phyloP scores from a whole-genome alignment of 2,329 filamentous ascomycete species.

The Penicillium sp. region DNA sequence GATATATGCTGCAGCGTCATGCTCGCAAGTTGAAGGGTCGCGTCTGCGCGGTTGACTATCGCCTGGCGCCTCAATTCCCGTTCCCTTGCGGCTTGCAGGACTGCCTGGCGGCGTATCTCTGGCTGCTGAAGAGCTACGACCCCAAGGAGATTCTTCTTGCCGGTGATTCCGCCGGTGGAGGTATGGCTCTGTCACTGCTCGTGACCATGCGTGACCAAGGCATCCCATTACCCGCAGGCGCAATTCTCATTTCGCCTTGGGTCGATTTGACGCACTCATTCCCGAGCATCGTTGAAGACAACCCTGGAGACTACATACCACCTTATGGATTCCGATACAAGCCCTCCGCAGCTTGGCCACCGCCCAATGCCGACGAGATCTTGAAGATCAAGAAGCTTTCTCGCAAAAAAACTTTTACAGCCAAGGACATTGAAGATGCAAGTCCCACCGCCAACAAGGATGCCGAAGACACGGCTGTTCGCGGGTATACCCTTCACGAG shows the following conservation, averaged over 20 bases:
- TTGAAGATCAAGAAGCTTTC: constrained; percentile 50
- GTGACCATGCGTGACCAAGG: constrained; percentile 80
- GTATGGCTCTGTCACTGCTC: constrained; percentile 80
- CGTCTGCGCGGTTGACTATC: constrained; percentile 83
- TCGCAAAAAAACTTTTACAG: constrained; percentile 44
- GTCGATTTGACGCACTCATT: constrained; percentile 95
- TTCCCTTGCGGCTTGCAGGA: constrained; percentile 93
- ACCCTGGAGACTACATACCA: constrained; percentile 83
- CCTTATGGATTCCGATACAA: constrained; percentile 84
- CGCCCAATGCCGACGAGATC: constrained; percentile 77
- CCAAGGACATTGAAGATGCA: constrained; percentile 24
- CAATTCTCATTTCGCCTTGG: constrained; percentile 91
- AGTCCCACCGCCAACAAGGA: constrained; percentile 21
- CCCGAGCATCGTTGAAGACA: constrained; percentile 76
- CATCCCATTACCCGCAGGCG: constrained; percentile 83
- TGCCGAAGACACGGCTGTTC: constrained; percentile 36
- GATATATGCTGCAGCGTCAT: constrained; percentile 97
- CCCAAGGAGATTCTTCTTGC: constrained; percentile 82
- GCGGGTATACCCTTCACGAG: constrained; percentile 31
- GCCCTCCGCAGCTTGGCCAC: constrained; percentile 89
- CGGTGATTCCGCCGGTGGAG: constrained; percentile 90
- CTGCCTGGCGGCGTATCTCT: constrained; percentile 83
- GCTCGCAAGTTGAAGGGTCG: constrained; percentile 89
- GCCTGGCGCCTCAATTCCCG: constrained; percentile 88
- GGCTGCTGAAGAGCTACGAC: constrained; percentile 74